Evolutionary conservation across 768 basidiomycete species (phyloP), one percentile per base, ranked within the genome.

Genomic region (Infundibulicybe gibba): DNA sequence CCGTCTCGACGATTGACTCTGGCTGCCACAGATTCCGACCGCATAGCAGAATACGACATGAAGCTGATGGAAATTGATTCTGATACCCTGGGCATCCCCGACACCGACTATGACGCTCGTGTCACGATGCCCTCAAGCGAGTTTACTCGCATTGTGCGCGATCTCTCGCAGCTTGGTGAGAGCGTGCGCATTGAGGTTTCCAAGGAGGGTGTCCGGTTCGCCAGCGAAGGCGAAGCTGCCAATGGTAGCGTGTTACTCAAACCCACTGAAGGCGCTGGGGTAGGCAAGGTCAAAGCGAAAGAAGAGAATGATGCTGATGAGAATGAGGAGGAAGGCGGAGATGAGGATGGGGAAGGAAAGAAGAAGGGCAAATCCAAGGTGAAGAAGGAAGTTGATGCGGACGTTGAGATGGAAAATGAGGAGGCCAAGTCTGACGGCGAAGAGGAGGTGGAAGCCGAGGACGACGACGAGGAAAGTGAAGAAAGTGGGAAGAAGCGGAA

Each of bases 61-160:
- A 98, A 98, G 66, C 82, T 98, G 44, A 97, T 99, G 95, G 95
- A 98, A 59, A 99, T 99, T 61, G 95, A 99, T 65, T 75, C 90
- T 17, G 97, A 99, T 68, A 85, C 82, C 39, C 86, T 98, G 43
- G 87, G 87, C 41, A 98, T 98, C 59, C 97, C 97, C 13, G 94
- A 97, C 53, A 99, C 97, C 2, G 88, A 94, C 42, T 99, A 98
- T 66, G 95, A 98, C 58, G 91, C 92, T 3, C 85, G 87, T 47
- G 84, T 98, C 41, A 84, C 85, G 15, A 84, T 99, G 81, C 79
- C 89, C 6, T 80, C 93, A 0, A 49, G 73, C 32, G 97, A 99
- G 64, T 98, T 99, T 61, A 68, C 83, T 20, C 84, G 94, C 44
- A 97, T 99, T 61, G 92, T 95, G 41, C 84, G 90, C 43, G 95